Conservation (phyloP, 2,329 filamentous ascomycete genomes). For the Escovopsis sp. region DNA sequence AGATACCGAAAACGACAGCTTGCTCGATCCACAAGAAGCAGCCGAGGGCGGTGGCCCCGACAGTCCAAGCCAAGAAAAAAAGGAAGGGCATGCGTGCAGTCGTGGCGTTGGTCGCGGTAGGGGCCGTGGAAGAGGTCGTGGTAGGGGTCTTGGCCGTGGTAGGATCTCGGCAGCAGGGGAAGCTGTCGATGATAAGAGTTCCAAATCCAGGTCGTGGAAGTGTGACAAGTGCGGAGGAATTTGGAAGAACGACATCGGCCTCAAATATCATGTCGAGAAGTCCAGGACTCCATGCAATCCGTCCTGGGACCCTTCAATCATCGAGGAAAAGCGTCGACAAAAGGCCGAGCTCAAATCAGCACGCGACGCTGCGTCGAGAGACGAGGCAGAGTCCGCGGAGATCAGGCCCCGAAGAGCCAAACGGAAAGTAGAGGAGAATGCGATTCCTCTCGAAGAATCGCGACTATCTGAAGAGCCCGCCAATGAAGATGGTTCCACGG, state of each 20-base stretch:
- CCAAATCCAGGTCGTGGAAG: constrained; percentile 20
- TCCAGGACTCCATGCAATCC: constrained; percentile 40
- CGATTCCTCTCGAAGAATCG: background rate
- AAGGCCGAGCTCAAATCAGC: too few relatives aligned
- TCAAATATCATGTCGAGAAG: constrained; percentile 44
- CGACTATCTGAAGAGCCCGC: background rate
- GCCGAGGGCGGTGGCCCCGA: too few relatives aligned
- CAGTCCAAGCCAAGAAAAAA: too few relatives aligned
- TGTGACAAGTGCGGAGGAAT: constrained; percentile 38
- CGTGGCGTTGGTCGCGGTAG: background rate
- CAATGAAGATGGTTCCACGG: background rate
- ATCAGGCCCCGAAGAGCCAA: background rate
- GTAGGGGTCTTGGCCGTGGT: constrained; percentile 1
- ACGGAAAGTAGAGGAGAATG: too few relatives aligned
- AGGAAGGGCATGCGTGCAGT: too few relatives aligned
- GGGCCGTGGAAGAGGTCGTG: constrained; percentile 4
- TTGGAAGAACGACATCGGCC: constrained; percentile 44
- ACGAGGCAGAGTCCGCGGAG: background rate
- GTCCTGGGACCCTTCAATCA: constrained; percentile 11
- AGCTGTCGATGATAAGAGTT: constrained; percentile 5
- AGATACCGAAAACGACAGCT: too few relatives aligned
- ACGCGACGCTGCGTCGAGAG: too few relatives aligned
- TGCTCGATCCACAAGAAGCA: too few relatives aligned
- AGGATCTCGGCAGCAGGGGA: constrained; percentile 3
- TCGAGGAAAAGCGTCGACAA: constrained; percentile 7